Conservation (phyloP, 768 basidiomycete species). For the Russula sp. region DNA sequence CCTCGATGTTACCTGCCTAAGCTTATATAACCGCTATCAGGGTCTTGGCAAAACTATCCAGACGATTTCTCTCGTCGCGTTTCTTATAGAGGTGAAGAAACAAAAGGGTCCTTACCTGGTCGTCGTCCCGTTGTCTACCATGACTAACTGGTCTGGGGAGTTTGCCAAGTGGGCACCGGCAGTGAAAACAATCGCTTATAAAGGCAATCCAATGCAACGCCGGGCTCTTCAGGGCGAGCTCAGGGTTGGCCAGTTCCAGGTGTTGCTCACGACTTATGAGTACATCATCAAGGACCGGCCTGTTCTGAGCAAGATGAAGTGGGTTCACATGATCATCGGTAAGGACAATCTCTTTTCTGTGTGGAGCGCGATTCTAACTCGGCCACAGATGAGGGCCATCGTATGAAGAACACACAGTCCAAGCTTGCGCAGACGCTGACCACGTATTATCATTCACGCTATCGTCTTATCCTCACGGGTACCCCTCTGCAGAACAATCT, state of each 20-base stretch:
- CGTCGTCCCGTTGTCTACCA: conserved; percentile 91
- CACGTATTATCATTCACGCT: conserved; percentile 87
- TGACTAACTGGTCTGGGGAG: conserved; percentile 96
- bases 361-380: conserved; percentile 3
- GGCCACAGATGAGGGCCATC: conserved; percentile 81
- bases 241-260: conserved; percentile 80
- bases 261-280: conserved; percentile 90
- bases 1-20: background rate
- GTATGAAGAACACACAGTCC: conserved; percentile 93
- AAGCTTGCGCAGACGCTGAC: conserved; percentile 88
- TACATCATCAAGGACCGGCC: conserved; percentile 98
- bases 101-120: conserved; percentile 94
- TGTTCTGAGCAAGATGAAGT: conserved; percentile 81
- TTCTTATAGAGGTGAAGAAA: conserved; percentile 86
- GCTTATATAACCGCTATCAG: conserved; percentile 33
- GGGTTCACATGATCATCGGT: conserved; percentile 98
- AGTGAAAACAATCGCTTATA: conserved; percentile 78
- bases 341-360: conserved; percentile 25
- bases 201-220: conserved; percentile 83
- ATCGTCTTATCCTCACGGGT: conserved; percentile 90
- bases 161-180: conserved; percentile 95
- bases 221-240: conserved; percentile 73
- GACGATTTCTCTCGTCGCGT: conserved; percentile 90
- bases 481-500: conserved; percentile 97
- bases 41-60: conserved; percentile 96